phyloP scores from a whole-genome alignment of 169 alveolate genomes.

The Cryptosporidium meleagridis region DNA sequence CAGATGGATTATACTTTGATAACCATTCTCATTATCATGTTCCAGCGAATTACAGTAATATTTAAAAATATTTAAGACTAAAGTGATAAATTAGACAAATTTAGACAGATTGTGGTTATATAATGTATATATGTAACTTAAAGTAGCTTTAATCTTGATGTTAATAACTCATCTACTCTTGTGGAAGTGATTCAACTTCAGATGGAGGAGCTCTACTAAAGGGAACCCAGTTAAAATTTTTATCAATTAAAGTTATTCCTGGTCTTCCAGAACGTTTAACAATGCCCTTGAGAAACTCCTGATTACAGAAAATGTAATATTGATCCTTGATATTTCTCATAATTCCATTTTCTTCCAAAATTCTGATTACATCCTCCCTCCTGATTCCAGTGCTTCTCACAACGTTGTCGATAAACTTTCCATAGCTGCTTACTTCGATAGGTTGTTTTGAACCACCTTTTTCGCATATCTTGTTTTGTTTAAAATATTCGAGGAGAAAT shows the following conservation, averaged over 20 bases:
- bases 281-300: conserved; percentile 20
- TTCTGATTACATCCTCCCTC: conserved; percentile 43
- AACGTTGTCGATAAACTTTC: conserved; percentile 30
- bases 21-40: conserved; percentile 23
- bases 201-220: conserved; percentile 65
- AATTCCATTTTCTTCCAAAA: conserved; percentile 55
- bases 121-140: background rate
- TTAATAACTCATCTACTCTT: background rate
- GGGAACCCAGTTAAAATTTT: conserved; percentile 71
- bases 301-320: conserved; percentile 24
- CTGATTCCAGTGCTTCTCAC: conserved; percentile 66
- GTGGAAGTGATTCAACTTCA: conserved; percentile 47
- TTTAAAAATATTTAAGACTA: background rate
- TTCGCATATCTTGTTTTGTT: background rate
- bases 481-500: conserved; percentile 2
- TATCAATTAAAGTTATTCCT: conserved; percentile 37
- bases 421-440: background rate
- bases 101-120: background rate
- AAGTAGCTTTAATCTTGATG: background rate
- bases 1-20: background rate
- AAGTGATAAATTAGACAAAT: background rate
- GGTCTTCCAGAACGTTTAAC: conserved; percentile 47
- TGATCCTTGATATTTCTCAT: conserved; percentile 38
- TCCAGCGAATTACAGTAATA: conserved; percentile 26
- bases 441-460: background rate